Conservation (phyloP, 1,284 basidiomycete genomes). For the Caloboletus inedulis region DNA sequence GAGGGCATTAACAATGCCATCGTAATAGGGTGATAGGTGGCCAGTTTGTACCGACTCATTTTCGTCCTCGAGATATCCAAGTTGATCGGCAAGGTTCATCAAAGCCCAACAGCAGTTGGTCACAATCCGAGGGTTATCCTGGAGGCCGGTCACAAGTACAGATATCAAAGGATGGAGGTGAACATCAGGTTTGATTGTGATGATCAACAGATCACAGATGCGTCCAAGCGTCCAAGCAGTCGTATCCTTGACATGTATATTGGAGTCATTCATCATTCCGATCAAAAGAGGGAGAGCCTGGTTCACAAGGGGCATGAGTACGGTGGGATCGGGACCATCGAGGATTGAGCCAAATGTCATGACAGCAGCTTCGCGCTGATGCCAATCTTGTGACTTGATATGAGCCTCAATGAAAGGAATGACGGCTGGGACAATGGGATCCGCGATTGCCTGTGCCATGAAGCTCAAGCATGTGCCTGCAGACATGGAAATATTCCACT, state of each 20-base stretch:
- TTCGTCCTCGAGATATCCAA: conserved; percentile 66
- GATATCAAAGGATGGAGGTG: conserved; percentile 85
- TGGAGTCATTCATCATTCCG: conserved; percentile 90
- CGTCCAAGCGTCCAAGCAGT: conserved; percentile 97
- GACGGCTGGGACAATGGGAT: conserved; percentile 87
- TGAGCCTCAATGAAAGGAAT: conserved; percentile 98
- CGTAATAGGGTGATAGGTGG: conserved; percentile 87
- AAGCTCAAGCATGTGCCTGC: conserved; percentile 91
- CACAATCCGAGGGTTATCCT: conserved; percentile 83
- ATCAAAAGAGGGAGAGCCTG: conserved; percentile 95
- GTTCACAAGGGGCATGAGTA: conserved; percentile 88
- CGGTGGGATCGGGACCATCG: conserved; percentile 87
- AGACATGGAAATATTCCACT: conserved; percentile 99
- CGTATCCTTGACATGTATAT: conserved; percentile 91
- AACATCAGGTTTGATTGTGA: conserved; percentile 85
- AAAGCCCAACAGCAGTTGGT: conserved; percentile 96
- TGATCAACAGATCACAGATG: conserved; percentile 89
- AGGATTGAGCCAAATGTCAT: conserved; percentile 99
- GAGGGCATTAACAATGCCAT: conserved; percentile 81
- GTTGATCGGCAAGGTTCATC: conserved; percentile 90
- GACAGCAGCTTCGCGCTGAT: conserved; percentile 92
- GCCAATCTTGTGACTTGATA: conserved; percentile 93
- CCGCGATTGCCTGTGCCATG: conserved; percentile 88
- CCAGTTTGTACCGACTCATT: conserved; percentile 44
- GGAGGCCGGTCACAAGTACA: conserved; percentile 80